Evolutionary conservation across 1,284 basidiomycete species (phyloP), one percentile per base, ranked within the genome.

Genomic region (Malassezia japonica): DNA sequence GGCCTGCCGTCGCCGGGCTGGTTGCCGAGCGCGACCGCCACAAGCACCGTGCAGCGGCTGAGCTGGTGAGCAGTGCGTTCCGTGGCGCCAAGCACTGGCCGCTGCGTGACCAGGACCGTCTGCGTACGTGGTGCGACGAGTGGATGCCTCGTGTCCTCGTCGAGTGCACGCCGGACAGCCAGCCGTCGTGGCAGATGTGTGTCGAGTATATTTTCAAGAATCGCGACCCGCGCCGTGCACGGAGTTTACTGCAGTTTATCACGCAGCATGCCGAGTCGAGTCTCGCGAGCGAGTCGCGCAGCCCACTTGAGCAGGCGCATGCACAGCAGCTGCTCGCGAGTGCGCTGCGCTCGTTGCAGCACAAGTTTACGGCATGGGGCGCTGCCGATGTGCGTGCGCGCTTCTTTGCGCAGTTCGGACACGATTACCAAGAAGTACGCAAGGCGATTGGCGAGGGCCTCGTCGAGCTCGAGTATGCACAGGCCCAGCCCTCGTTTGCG

Each of bases 31-130:
- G 62, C 35, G 87, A 95, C 70, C 85, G 88, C 50, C 92, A 88
- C 77, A 87, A 88, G 74, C 90, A 92, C 68, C 81, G 91, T 27
- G 88, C 88, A 20, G 84, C 85, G 6, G 87, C 85, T 44, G 92
- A 98, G 76, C 76, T 94, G 27, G 72, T 95, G 31, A 79, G 82
- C 38, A 91, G 90, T 36, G 67, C 86, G 41, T 46, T 70, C 48
- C 62, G 77, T 80, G 91, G 89, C 23, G 83, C 84, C 12, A 94
- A 94, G 74, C 87, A 96, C 72, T 98, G 92, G 92, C 78, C 82
- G 0, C 77, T 78, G 50, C 75, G 76, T 46, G 76, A 79, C 55
- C 79, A 81, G 39, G 74, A 80, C 40, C 70, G 74, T 40, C 74
- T 96, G 3, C 92, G 87, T 89, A 68, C 76, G 27, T 98, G 92